phyloP scores from a whole-genome alignment of 768 basidiomycete species.

The Chalciporus chontae region DNA sequence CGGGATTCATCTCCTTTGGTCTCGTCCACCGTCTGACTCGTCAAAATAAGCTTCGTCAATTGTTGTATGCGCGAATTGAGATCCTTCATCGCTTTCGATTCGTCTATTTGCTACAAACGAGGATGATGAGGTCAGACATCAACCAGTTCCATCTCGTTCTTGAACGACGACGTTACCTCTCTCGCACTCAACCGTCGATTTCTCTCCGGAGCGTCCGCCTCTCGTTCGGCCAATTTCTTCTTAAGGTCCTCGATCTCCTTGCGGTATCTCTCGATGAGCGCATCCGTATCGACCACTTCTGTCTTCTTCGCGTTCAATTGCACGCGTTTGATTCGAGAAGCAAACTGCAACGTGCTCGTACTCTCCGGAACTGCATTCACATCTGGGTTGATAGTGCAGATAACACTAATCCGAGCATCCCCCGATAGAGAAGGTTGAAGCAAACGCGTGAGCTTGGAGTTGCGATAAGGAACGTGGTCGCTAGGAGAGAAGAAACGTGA shows the following conservation, averaged over 20 bases:
- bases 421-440: constrained; percentile 94
- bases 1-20: constrained; percentile 65
- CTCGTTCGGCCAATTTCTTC: constrained; percentile 63
- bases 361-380: constrained; percentile 75
- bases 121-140: not conserved
- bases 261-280: constrained; percentile 89
- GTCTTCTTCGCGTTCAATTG: constrained; percentile 87
- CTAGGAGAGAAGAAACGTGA: constrained; percentile 28
- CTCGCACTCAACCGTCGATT: constrained; percentile 43
- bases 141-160: no score
- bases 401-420: constrained; percentile 92
- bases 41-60: constrained; percentile 79
- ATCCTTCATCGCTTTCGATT: constrained; percentile 81
- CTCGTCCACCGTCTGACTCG: constrained; percentile 79
- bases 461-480: constrained; percentile 92
- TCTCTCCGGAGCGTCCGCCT: constrained; percentile 54
- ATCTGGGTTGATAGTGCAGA: constrained; percentile 94
- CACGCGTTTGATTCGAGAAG: constrained; percentile 87
- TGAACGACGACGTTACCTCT: no score
- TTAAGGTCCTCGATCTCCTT: constrained; percentile 93
- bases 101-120: constrained; percentile 68
- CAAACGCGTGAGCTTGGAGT: constrained; percentile 91
- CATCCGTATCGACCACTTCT: constrained; percentile 90
- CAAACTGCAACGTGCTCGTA: constrained; percentile 86
- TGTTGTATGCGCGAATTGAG: constrained; percentile 78